A percentile compares a stretch with the other conserved stretches of the same genome.
These are phyloP conservation scores for Populus alba DNA, from an alignment of 345 rosid genomes.

Conservation along the genomic window DNA sequence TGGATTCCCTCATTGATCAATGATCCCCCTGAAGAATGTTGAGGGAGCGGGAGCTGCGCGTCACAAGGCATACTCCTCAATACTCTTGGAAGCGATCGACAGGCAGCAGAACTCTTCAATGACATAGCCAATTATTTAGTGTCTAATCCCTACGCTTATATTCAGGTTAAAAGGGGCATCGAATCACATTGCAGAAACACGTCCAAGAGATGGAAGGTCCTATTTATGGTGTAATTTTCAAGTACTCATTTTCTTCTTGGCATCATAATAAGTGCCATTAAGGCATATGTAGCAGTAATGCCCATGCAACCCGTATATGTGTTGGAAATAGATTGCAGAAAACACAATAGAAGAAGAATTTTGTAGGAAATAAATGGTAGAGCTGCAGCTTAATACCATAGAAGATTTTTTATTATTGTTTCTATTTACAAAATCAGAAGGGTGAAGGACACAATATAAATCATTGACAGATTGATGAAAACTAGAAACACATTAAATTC, in stretches of 20 bases:
- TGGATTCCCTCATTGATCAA: slow-evolving; percentile 15
- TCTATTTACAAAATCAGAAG: too few species aligned
- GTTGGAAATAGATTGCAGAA: too few species aligned
- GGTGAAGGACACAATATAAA: too few species aligned
- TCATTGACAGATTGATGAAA: too few species aligned
- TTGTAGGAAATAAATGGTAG: too few species aligned
- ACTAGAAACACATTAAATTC: too few species aligned
- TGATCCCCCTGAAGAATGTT: slow-evolving; percentile 11
- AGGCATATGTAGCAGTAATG: neutral
- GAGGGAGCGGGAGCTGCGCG: slow-evolving; percentile 3
- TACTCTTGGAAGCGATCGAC: slow-evolving; percentile 14
- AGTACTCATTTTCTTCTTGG: neutral
- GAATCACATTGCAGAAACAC: neutral
- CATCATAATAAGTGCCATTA: neutral
- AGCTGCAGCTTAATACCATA: too few species aligned
- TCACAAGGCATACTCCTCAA: neutral
- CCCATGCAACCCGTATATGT: neutral
- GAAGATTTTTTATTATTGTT: too few species aligned
- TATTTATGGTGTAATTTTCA: neutral
- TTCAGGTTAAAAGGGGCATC: neutral
- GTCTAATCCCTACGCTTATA: neutral
- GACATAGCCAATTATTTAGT: slow-evolving; percentile 10
- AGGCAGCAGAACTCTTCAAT: slow-evolving; percentile 10
- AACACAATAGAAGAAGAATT: too few species aligned
- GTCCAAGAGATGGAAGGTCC: neutral